Evolutionary conservation across 345 rosid species (phyloP), one percentile per base, ranked within the genome.

Genomic region (Abelmoschus esculentus): DNA sequence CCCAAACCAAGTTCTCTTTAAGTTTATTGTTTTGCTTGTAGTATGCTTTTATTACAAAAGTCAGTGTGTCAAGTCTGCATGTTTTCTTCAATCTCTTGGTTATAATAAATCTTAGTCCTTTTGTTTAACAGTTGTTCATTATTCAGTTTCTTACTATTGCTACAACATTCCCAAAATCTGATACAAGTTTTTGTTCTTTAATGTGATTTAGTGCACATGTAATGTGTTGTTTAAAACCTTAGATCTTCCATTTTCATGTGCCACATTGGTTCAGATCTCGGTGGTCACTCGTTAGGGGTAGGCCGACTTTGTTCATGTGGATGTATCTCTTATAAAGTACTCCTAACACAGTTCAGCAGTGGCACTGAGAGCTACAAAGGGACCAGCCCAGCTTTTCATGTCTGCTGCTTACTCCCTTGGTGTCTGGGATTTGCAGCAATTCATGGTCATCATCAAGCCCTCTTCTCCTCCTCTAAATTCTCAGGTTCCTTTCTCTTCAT

Each of bases 361-460:
- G 29, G 59, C 59, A 55, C 59, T 55, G 9, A 55, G 29, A 19
- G 59, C 59, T 55, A 18, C 59, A 19, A 55, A 55, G 59, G 59
- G 59, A 55, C 13, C 59, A 10, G 29, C 59, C 29, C 86, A 81
- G 74, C 56, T 82, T 55, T 72, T 80, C 2, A 74, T 79, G 81
- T 84, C 90, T 28, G 54, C 84, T 17, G 83, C 85, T 64, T 84
- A 84, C 75, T 76, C 87, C 40, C 83, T 88, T 75, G 76, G 67
- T 28, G 31, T 84, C 17, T 80, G 90, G 89, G 83, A 81, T 47
- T 75, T 84, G 73, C 90, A 84, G 71, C 93, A 88, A 57, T 88
- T 83, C 81, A 72, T 86, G 84, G 90, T 88, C 73, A 52, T 86
- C 79, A 67, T 86, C 73, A 77, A 78, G 75, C 74, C 87, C 80